These are phyloP conservation scores for Russula vinacea DNA, from an alignment of 768 basidiomycete species.

Conservation along the genomic window DNA sequence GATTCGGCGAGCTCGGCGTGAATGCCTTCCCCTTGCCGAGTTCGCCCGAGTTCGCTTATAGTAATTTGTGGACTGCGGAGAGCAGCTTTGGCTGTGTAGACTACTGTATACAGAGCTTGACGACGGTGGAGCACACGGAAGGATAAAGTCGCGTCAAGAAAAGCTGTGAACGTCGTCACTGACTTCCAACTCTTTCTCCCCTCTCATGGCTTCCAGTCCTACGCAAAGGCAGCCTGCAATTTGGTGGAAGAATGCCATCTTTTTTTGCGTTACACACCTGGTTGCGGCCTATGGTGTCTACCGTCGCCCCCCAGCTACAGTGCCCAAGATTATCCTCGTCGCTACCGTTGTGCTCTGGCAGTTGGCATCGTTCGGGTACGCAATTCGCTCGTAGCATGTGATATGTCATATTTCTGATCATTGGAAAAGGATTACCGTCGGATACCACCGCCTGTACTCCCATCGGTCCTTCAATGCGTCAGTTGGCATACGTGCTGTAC, in stretches of 20 bases:
- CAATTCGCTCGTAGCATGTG: slow-evolving; percentile 16
- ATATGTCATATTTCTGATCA: neutral
- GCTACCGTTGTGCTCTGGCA: slow-evolving; percentile 65
- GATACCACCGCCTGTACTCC: slow-evolving; percentile 78
- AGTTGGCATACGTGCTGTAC: slow-evolving; percentile 49
- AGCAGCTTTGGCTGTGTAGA: too few species aligned
- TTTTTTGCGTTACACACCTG: slow-evolving; percentile 57
- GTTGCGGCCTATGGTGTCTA: slow-evolving; percentile 53
- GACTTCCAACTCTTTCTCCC: neutral
- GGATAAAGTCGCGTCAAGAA: too few species aligned
- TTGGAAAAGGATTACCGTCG: slow-evolving; percentile 57
- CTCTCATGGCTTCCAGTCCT: slow-evolving; percentile 5
- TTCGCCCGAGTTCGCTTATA: too few species aligned
- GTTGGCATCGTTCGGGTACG: slow-evolving; percentile 65
- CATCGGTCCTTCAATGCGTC: slow-evolving; percentile 66
- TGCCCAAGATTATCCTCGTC: slow-evolving; percentile 47
- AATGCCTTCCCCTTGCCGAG: too few species aligned
- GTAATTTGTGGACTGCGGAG: too few species aligned
- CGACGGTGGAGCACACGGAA: neutral
- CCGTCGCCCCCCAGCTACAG: slow-evolving; percentile 45
- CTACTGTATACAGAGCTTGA: too few species aligned
- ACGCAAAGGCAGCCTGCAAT: slow-evolving; percentile 35
- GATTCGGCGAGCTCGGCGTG: too few species aligned
- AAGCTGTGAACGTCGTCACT: too few species aligned
- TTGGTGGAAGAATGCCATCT: slow-evolving; percentile 63